Base-by-base conservation (phyloP, 78 protist genomes). In the Cavenderia fasciculata region DNA sequence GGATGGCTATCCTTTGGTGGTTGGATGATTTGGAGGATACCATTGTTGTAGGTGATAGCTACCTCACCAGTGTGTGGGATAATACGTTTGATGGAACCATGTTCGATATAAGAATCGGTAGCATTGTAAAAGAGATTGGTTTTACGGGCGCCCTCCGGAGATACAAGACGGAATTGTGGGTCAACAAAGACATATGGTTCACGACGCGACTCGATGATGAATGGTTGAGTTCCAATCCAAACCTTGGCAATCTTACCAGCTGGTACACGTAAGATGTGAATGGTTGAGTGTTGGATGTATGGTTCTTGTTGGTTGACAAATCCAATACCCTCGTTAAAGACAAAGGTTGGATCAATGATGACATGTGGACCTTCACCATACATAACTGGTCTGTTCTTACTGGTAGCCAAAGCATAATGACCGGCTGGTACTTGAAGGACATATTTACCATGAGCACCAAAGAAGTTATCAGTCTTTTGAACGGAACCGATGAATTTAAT, bases 1-100 rank as follows among this genome's bases (percentile, higher is more conserved):
- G 85, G 85, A 12, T 44, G 23, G 3, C 59, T 59, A 57, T 75
- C 85, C 62, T 75, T 75, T 75, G 85, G 85, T 31, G 85, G 25
- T 59, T n/a, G 56, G 33, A 75, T 75, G 46, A 75, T 57, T 5
- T 56, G 25, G 18, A 75, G 85, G 43, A 43, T 46, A 75, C 85
- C 85, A 57, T 75, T 75, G 47, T 59, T 33, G n/a, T 75, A 75
- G n/a, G 85, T 75, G 41, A 75, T 46, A 23, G 85, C 85, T 31
- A 75, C 85, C 47, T 75, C 85, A 46, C 71, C 85, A 75, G 85
- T 75, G 63, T 75, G 71, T 25, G 71, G 71, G 62, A 75, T 75
- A 25, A 75, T 41, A 29, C 85, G 29, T 52, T 75, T 75, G 21
- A 75, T 75, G 36, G 85, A 75, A 75, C 85, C 85, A 75, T 75